Conservation (phyloP, 139 green algal genomes). For the Chlorella sp. region DNA sequence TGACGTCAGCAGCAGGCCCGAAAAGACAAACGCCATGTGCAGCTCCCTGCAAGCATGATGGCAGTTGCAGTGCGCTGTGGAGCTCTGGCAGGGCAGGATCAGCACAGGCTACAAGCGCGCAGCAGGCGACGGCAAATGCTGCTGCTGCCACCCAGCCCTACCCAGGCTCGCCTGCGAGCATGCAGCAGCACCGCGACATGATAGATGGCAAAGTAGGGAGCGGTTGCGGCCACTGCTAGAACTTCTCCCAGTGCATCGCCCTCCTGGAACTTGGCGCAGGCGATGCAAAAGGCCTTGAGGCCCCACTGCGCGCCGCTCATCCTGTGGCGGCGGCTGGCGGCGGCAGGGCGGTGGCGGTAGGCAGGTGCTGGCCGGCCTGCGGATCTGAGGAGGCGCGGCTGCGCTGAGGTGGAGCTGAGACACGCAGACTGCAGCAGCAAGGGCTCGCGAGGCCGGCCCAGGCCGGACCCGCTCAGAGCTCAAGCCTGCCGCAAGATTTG, state of each 20-base stretch:
- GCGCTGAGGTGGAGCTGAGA: no score
- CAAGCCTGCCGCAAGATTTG: no score
- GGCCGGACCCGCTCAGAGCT: no score
- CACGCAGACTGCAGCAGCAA: no score
- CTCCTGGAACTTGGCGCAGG: neutral
- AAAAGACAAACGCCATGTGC: slow-evolving; percentile 8
- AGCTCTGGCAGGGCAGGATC: neutral
- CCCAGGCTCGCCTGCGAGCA: neutral
- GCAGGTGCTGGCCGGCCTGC: no score
- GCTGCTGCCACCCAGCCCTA: no score
- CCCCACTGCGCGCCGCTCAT: neutral
- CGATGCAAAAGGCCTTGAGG: slow-evolving; percentile 13
- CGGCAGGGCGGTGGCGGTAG: no score
- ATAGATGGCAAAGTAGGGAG: slow-evolving; percentile 8
- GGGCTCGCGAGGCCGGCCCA: no score
- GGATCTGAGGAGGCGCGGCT: no score
- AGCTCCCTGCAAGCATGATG: slow-evolving; percentile 15
- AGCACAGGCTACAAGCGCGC: neutral
- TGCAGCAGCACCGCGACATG: slow-evolving; percentile 17
- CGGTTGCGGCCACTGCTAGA: neutral
- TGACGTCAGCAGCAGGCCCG: neutral
- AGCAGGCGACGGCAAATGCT: no score
- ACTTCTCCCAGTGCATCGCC: neutral
- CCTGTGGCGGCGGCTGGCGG: no score
- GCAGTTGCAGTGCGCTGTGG: neutral